These are phyloP conservation scores for Alternaria atra DNA, from an alignment of 2,329 filamentous ascomycete species.

Conservation along the genomic window DNA sequence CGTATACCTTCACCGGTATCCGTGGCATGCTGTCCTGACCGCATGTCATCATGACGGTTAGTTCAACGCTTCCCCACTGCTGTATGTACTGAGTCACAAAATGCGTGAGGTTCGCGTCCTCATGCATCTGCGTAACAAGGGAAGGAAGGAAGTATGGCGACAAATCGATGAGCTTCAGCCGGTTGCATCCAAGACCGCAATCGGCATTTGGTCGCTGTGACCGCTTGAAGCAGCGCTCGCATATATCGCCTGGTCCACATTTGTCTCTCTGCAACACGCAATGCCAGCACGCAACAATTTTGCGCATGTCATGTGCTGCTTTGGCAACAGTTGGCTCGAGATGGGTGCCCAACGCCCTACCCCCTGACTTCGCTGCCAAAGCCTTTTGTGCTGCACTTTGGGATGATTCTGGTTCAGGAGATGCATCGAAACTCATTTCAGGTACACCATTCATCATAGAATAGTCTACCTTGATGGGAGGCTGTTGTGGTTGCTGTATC, in stretches of 20 bases:
- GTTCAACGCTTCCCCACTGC: slow-evolving; percentile 47
- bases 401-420: slow-evolving; percentile 39
- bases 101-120: slow-evolving; percentile 54
- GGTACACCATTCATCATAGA: slow-evolving; percentile 20
- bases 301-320: slow-evolving; percentile 57
- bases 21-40: slow-evolving; percentile 54
- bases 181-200: slow-evolving; percentile 56
- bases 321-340: slow-evolving; percentile 49
- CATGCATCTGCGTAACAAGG: slow-evolving; percentile 53
- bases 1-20: slow-evolving; percentile 57
- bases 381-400: slow-evolving; percentile 32
- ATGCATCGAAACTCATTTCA: slow-evolving; percentile 32
- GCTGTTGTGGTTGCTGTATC: slow-evolving; percentile 10
- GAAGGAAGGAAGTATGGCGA: slow-evolving; percentile 56
- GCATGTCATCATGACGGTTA: slow-evolving; percentile 55
- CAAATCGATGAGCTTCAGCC: slow-evolving; percentile 57
- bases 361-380: slow-evolving; percentile 43
- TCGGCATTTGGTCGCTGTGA: slow-evolving; percentile 50
- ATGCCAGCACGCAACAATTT: slow-evolving; percentile 58
- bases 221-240: slow-evolving; percentile 52
- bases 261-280: slow-evolving; percentile 60
- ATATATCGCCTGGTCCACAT: slow-evolving; percentile 53
- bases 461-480: slow-evolving; percentile 12
- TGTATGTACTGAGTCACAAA: slow-evolving; percentile 52
- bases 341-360: slow-evolving; percentile 51